Percentiles rank a stretch among this genome's conserved stretches.
phyloP scores from a whole-genome alignment of 2,329 filamentous ascomycete species.

The Fusarium odoratissimum region DNA sequence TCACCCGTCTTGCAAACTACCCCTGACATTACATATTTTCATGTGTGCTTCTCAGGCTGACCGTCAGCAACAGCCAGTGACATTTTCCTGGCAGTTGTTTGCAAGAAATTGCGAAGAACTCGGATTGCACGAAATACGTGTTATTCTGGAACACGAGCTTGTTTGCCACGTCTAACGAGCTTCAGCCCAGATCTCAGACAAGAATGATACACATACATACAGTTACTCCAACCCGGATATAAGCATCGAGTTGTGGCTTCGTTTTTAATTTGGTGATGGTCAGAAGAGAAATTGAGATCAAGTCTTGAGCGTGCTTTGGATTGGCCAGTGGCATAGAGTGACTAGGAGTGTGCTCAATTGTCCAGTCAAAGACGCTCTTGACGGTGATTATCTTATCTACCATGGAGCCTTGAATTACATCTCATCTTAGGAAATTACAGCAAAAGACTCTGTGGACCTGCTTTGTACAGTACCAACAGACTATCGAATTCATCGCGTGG shows the following conservation, averaged over 20 bases:
- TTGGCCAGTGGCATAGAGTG: slow-evolving; percentile 14
- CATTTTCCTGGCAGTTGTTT: neutral
- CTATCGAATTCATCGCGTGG: slow-evolving; percentile 31
- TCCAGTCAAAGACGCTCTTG: slow-evolving; percentile 32
- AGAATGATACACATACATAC: slow-evolving; percentile 16
- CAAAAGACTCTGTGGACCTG: slow-evolving; percentile 36
- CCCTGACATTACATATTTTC: slow-evolving; percentile 28
- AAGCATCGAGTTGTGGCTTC: slow-evolving; percentile 27
- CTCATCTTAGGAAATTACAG: slow-evolving; percentile 48
- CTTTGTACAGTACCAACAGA: slow-evolving; percentile 15
- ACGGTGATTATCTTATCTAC: slow-evolving; percentile 19
- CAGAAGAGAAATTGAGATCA: slow-evolving; percentile 22
- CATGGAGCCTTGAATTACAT: slow-evolving; percentile 39
- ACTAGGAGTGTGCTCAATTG: neutral
- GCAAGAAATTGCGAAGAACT: neutral
- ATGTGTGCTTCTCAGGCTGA: neutral
- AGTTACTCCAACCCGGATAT: slow-evolving; percentile 4
- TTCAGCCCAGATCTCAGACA: slow-evolving; percentile 21
- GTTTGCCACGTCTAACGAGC: slow-evolving; percentile 16
- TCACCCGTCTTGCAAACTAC: slow-evolving; percentile 29
- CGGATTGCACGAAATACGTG: slow-evolving; percentile 1
- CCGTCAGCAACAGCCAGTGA: slow-evolving; percentile 1
- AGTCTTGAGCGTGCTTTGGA: slow-evolving; percentile 12
- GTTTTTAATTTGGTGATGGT: slow-evolving; percentile 26
- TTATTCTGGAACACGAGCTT: slow-evolving; percentile 22